phyloP scores from a whole-genome alignment of 192 early-diverging fungal species.

The Backusella macrospora region DNA sequence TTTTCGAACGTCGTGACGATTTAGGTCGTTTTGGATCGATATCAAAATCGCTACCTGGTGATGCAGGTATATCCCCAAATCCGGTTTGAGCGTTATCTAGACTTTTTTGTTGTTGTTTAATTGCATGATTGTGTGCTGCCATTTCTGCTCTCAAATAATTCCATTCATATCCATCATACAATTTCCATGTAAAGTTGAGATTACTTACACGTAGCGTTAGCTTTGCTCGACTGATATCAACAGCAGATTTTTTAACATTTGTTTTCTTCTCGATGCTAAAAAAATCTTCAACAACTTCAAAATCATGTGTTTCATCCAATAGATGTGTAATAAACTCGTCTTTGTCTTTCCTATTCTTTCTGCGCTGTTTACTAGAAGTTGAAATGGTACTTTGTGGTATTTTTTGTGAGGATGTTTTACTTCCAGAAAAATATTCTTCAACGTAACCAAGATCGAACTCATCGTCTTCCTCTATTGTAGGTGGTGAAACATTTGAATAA shows the following conservation, averaged over 20 bases:
- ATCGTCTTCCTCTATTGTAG: conserved; percentile 20
- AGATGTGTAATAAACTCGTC: conserved; percentile 48
- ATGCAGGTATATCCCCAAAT: conserved; percentile 10
- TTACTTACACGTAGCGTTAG: conserved; percentile 60
- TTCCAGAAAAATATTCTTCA: conserved; percentile 51
- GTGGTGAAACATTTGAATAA: not conserved
- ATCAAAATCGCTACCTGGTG: not conserved
- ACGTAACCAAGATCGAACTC: conserved; percentile 44
- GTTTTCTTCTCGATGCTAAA: conserved; percentile 46
- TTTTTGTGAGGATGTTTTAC: not conserved
- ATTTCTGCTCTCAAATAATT: conserved; percentile 37
- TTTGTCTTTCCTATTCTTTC: conserved; percentile 16
- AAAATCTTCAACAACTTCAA: conserved; percentile 51
- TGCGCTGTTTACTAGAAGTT: conserved; percentile 29
- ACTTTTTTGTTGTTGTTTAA: not conserved
- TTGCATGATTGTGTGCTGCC: not conserved
- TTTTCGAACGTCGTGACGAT: conserved; percentile 38
- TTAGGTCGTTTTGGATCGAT: conserved; percentile 24
- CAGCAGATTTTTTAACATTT: conserved; percentile 25
- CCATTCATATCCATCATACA: conserved; percentile 77
- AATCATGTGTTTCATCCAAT: conserved; percentile 20
- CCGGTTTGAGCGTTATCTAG: not conserved
- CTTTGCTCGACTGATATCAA: conserved; percentile 35
- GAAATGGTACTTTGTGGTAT: not conserved
- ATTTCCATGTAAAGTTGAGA: conserved; percentile 60